A percentile compares a stretch with the other conserved stretches of the same genome.
Evolutionary conservation across 169 alveolate species (phyloP).

Genomic region (Plasmodium blacklocki): DNA sequence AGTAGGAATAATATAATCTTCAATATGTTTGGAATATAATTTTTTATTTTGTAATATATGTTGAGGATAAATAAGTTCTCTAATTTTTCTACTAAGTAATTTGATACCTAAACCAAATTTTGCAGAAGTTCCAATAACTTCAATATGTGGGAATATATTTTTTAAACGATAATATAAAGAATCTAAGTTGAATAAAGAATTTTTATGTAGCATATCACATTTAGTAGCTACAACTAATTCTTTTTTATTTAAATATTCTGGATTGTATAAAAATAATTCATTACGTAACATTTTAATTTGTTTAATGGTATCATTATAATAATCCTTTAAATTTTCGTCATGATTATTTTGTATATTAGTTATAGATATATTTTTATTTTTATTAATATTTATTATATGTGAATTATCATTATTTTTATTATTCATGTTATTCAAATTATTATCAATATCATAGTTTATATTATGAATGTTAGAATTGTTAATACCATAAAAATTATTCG

Average conservation of each 20-base stretch:
- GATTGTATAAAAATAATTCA: conserved; percentile 69
- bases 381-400: background rate
- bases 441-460: background rate
- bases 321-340: conserved; percentile 28
- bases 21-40: conserved; percentile 54
- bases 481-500: background rate
- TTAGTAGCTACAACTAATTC: conserved; percentile 84
- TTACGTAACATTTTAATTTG: conserved; percentile 71
- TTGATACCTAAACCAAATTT: conserved; percentile 87
- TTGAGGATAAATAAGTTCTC: conserved; percentile 71
- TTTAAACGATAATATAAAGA: conserved; percentile 81
- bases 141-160: conserved; percentile 79
- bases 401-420: background rate
- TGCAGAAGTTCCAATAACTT: conserved; percentile 86
- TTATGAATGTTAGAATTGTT: background rate
- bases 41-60: conserved; percentile 42
- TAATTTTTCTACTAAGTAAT: conserved; percentile 49
- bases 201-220: conserved; percentile 88
- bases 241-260: conserved; percentile 65
- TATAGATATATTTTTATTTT: background rate
- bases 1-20: conserved; percentile 70
- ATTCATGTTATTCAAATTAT: background rate
- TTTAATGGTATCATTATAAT: conserved; percentile 63
- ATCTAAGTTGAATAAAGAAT: conserved; percentile 83
- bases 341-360: background rate